These are phyloP conservation scores for Alternaria gansuensis DNA, from an alignment of 2,329 filamentous ascomycete species.

Conservation along the genomic window DNA sequence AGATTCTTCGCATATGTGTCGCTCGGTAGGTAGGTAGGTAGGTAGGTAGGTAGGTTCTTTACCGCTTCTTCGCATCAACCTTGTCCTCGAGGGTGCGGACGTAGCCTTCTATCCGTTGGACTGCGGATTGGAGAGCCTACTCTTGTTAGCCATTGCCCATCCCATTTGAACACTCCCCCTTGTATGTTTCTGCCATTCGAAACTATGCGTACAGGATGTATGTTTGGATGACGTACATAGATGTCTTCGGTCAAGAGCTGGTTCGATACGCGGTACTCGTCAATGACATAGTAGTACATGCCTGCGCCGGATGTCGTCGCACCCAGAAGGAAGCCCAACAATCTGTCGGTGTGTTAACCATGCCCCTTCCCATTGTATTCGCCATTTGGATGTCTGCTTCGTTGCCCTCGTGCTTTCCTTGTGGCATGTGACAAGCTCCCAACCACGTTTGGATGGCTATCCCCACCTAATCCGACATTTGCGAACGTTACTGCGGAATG, in stretches of 20 bases:
- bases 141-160: constrained; percentile 25
- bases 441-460: not conserved
- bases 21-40: not conserved
- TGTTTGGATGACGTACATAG: constrained; percentile 71
- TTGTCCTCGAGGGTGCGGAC: constrained; percentile 83
- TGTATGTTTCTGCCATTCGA: not conserved
- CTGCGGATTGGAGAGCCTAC: constrained; percentile 82
- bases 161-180: not conserved
- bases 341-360: constrained; percentile 59
- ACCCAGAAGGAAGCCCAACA: constrained; percentile 92
- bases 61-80: constrained; percentile 62
- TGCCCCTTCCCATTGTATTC: not conserved
- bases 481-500: not conserved
- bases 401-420: not conserved
- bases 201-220: not conserved
- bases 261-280: constrained; percentile 94
- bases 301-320: constrained; percentile 78
- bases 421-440: not conserved
- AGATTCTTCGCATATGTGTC: not conserved
- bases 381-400: not conserved
- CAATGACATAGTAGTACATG: constrained; percentile 91
- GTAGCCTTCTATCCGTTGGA: constrained; percentile 85
- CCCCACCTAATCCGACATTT: not conserved
- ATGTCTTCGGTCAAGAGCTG: constrained; percentile 95
- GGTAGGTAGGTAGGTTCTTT: not conserved